A percentile compares a stretch with the other conserved stretches of the same genome.
Conservation (phyloP, 192 early-diverging fungal species). For the Coemansia sp. region DNA sequence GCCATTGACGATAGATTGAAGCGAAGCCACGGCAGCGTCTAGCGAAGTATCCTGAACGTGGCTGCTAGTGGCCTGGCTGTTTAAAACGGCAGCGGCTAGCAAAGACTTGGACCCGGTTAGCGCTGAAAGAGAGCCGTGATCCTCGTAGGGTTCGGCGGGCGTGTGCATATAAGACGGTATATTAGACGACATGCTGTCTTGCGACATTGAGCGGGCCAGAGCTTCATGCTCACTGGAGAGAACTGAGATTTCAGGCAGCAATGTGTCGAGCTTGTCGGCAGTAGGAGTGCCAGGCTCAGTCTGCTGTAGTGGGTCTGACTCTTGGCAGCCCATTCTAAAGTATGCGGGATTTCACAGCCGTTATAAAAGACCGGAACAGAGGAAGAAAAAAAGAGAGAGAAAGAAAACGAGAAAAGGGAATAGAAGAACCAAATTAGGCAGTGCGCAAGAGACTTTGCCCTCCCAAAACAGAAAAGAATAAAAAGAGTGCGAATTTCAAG, state of each 20-base stretch:
- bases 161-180: slow-evolving; percentile 36
- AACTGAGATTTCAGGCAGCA: slow-evolving; percentile 2
- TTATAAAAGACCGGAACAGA: background rate
- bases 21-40: slow-evolving; percentile 18
- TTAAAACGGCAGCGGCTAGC: background rate
- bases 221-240: background rate
- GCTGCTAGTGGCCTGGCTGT: background rate
- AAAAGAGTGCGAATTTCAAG: background rate
- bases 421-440: background rate
- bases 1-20: slow-evolving; percentile 23
- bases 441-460: background rate
- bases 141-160: slow-evolving; percentile 38
- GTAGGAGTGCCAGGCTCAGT: background rate
- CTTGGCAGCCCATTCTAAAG: background rate
- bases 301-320: background rate
- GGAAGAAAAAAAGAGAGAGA: background rate
- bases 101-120: background rate
- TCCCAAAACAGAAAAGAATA: background rate
- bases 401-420: background rate
- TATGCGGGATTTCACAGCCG: background rate
- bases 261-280: background rate
- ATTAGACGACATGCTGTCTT: slow-evolving; percentile 12
- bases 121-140: slow-evolving; percentile 6
- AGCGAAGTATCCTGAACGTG: background rate
- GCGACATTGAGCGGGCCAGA: background rate